Evolutionary conservation across 352 stramenopile genomes (phyloP).

Genomic region (Pythium monospermum): DNA sequence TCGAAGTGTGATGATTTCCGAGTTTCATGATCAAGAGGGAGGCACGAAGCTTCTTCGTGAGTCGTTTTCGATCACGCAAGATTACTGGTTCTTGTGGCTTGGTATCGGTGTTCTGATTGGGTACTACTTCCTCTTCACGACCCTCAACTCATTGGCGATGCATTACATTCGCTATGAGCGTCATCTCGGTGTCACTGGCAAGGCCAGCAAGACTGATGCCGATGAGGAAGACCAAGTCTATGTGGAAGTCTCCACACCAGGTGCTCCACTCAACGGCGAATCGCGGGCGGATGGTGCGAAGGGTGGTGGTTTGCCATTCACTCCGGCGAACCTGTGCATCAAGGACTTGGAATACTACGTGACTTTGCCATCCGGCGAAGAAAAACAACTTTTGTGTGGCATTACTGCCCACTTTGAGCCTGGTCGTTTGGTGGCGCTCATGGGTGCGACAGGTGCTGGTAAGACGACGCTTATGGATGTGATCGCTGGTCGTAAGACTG

Average conservation of each 20-base stretch:
- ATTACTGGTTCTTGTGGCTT: constrained; percentile 14
- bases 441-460: constrained; percentile 31
- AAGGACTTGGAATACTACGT: constrained; percentile 22
- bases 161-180: constrained; percentile 32
- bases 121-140: constrained; percentile 27
- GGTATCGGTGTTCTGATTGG: constrained; percentile 30
- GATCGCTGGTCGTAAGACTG: constrained; percentile 50
- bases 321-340: constrained; percentile 19
- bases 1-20: constrained; percentile 14
- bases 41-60: constrained; percentile 18
- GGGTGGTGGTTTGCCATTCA: constrained; percentile 31
- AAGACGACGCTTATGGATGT: constrained; percentile 10
- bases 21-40: too few species aligned
- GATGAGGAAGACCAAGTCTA: constrained; percentile 9
- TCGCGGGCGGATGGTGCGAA: constrained; percentile 71
- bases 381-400: constrained; percentile 18
- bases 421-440: constrained; percentile 28
- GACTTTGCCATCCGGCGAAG: not conserved
- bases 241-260: too few species aligned
- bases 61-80: constrained; percentile 1
- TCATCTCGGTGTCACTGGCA: not conserved
- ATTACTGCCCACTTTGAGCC: constrained; percentile 24
- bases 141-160: constrained; percentile 29
- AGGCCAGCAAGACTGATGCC: not conserved
- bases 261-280: too few species aligned